Conservation (phyloP, 148 eudicot species). For the Cornus florida region DNA sequence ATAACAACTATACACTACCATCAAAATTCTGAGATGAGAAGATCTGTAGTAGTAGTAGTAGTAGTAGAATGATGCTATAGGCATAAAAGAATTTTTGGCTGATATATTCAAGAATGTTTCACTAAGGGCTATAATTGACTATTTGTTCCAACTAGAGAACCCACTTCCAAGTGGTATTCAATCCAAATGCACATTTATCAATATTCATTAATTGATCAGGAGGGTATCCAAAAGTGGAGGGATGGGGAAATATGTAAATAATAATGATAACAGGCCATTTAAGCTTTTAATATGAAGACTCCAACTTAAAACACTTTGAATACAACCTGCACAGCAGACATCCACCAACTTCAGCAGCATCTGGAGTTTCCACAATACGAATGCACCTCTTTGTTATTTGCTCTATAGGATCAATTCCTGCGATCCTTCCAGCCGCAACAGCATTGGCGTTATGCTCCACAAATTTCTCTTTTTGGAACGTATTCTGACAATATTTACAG, state of each 20-base stretch:
- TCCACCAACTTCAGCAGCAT: slow-evolving; percentile 50
- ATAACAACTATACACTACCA: background rate
- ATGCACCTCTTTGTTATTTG: slow-evolving; percentile 71
- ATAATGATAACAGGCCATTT: background rate
- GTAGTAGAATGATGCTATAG: slow-evolving; percentile 7
- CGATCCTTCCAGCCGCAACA: slow-evolving; percentile 79
- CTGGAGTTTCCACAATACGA: slow-evolving; percentile 48
- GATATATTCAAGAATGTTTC: background rate
- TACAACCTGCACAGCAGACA: slow-evolving; percentile 75
- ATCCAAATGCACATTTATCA: background rate
- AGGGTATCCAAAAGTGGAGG: too few relatives aligned
- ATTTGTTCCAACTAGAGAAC: background rate
- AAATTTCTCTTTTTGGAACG: slow-evolving; percentile 49
- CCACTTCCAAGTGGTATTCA: background rate
- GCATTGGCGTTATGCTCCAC: slow-evolving; percentile 71
- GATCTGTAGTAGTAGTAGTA: background rate
- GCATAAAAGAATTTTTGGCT: background rate
- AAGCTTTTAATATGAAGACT: background rate
- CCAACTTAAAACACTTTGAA: background rate
- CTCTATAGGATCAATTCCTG: slow-evolving; percentile 64
- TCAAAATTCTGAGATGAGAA: background rate
- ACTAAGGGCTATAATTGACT: background rate
- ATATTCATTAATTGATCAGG: too few relatives aligned
- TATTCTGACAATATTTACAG: slow-evolving; percentile 61
- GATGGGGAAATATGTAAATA: too few relatives aligned